A percentile compares a stretch with the other conserved stretches of the same genome.
Evolutionary conservation across 768 basidiomycete species (phyloP).

Genomic region (Leucosporidium creatinivorum): DNA sequence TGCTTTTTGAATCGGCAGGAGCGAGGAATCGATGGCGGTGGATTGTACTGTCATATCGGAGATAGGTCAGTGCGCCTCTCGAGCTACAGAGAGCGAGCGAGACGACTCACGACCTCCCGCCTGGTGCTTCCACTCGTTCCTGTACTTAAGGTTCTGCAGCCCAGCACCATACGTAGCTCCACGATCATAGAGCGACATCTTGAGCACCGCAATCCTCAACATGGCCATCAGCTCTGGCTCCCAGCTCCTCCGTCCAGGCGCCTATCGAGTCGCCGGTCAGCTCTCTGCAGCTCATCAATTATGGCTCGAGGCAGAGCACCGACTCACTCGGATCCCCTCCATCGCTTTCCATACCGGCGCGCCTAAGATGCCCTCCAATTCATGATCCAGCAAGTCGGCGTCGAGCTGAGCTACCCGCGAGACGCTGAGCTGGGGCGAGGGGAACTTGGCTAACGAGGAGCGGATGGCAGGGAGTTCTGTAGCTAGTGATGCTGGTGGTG

Average conservation of each 20-base stretch:
- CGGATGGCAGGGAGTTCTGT: constrained; percentile 8
- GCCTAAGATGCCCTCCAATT: constrained; percentile 69
- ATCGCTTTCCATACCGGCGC: constrained; percentile 73
- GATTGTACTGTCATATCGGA: constrained; percentile 22
- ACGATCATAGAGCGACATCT: constrained; percentile 70
- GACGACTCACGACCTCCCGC: not conserved
- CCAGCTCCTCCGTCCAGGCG: constrained; percentile 7
- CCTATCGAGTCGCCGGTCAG: not conserved
- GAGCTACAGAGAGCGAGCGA: not conserved
- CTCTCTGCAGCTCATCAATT: too few relatives aligned
- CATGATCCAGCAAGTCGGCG: constrained; percentile 79
- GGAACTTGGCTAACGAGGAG: not conserved
- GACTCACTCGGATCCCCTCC: constrained; percentile 57
- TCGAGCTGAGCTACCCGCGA: constrained; percentile 85
- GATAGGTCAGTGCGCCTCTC: too few relatives aligned
- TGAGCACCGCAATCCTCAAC: constrained; percentile 66
- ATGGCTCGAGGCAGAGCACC: not conserved
- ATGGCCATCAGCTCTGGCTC: constrained; percentile 34
- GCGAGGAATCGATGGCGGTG: constrained; percentile 16
- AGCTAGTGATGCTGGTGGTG: not conserved
- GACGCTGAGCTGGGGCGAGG: constrained; percentile 37
- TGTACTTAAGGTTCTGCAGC: constrained; percentile 68
- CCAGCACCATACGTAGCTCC: constrained; percentile 77
- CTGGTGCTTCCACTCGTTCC: constrained; percentile 17
- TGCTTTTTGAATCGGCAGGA: constrained; percentile 14